Conservation (phyloP, 1,139 yeast species). For the Yamadazyma sp. region DNA sequence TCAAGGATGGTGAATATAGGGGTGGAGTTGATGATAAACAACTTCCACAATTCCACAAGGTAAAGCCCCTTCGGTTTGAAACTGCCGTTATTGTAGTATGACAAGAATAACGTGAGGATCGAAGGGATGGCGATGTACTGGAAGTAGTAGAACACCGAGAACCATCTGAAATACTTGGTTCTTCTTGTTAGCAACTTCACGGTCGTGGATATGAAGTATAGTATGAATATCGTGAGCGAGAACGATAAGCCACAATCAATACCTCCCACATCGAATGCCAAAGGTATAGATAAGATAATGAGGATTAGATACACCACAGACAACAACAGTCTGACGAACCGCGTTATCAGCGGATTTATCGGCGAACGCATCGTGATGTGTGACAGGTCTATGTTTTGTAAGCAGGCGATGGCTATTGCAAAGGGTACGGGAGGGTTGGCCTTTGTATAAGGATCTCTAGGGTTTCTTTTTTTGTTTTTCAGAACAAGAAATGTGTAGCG, state of each 20-base stretch:
- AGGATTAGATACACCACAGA: constrained; percentile 63
- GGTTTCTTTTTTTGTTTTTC: no score
- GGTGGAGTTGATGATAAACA: constrained; percentile 73
- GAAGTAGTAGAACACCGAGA: constrained; percentile 67
- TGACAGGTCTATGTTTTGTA: background rate
- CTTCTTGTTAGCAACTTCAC: constrained; percentile 57
- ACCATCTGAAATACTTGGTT: constrained; percentile 47
- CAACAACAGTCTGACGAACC: constrained; percentile 34
- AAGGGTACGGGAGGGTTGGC: no score
- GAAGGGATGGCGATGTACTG: constrained; percentile 87
- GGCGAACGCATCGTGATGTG: constrained; percentile 6
- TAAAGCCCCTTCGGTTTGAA: constrained; percentile 9
- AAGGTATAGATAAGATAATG: constrained; percentile 80
- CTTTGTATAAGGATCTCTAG: no score
- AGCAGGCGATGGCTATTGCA: no score
- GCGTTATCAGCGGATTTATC: constrained; percentile 8
- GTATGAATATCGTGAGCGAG: constrained; percentile 68
- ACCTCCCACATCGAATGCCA: constrained; percentile 96
- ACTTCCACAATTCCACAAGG: constrained; percentile 55
- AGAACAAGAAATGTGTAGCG: no score
- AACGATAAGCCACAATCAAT: constrained; percentile 84
- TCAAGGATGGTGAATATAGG: constrained; percentile 86
- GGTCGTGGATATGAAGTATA: constrained; percentile 74
- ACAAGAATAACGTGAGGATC: constrained; percentile 68
- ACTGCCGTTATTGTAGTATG: constrained; percentile 35